A percentile compares a stretch with the other conserved stretches of the same genome.
Conservation (phyloP, 2,329 filamentous ascomycete genomes). For the Sclerotinia sclerotiorum region DNA sequence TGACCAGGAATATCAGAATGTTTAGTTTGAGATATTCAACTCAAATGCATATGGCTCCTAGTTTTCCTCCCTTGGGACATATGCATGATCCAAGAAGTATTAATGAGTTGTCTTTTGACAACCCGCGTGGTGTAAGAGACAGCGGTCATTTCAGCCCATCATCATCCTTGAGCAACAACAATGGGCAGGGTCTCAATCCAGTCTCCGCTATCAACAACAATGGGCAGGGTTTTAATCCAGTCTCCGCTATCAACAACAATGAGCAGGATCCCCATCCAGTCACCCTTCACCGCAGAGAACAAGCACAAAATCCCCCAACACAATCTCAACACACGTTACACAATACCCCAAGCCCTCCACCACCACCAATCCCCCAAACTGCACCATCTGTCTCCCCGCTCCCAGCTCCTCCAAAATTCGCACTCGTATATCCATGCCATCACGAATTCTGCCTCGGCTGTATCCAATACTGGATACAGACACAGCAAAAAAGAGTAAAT, state of each 20-base stretch:
- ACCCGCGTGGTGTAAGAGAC: not conserved
- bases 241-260: no score
- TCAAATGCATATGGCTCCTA: no score
- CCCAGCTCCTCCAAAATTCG: no score
- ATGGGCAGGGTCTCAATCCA: not conserved
- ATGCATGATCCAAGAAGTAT: no score
- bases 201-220: not conserved
- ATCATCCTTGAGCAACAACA: not conserved
- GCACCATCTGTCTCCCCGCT: not conserved
- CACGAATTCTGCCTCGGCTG: slow-evolving; percentile 4
- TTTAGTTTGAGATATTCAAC: no score
- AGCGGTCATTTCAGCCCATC: no score
- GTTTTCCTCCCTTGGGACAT: no score
- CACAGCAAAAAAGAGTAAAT: not conserved
- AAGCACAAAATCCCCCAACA: not conserved
- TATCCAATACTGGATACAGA: not conserved
- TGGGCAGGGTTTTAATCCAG: not conserved
- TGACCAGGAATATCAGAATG: no score
- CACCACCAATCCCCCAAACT: not conserved
- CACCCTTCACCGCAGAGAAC: no score
- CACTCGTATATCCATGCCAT: not conserved
- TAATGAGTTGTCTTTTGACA: no score
- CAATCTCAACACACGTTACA: not conserved
- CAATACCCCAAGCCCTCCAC: not conserved
- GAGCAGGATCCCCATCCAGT: no score